These are phyloP conservation scores for Xerocomellus intermedius DNA, from an alignment of 768 basidiomycete genomes.

Conservation along the genomic window DNA sequence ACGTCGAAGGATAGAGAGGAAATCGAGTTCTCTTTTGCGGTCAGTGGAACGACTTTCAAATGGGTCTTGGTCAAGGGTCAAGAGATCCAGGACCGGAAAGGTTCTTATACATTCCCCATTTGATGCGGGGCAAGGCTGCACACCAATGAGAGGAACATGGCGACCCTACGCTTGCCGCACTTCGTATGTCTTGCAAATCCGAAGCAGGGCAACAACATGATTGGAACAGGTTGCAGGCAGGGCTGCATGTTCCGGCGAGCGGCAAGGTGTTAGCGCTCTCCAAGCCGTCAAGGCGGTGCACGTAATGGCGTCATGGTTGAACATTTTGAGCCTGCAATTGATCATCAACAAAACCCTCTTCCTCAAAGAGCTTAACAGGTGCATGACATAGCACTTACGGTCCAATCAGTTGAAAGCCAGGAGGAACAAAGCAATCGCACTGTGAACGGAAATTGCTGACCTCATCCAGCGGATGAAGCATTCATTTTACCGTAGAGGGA, in stretches of 20 bases:
- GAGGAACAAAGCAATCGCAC: conserved; percentile 3
- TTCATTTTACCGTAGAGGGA: conserved; percentile 17
- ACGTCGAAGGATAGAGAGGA: conserved; percentile 9
- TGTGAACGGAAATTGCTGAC: conserved; percentile 28
- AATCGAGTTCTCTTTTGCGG: conserved; percentile 20
- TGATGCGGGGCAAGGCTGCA: conserved; percentile 23
- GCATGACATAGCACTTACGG: conserved; percentile 15
- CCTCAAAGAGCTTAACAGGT: conserved; percentile 31
- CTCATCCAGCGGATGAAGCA: conserved; percentile 13
- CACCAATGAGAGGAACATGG: conserved; percentile 26
- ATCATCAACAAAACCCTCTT: conserved; percentile 32
- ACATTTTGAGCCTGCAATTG: conserved; percentile 20
- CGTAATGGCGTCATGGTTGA: conserved; percentile 25
- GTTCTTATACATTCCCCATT: conserved; percentile 29
- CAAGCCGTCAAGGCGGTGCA: conserved; percentile 28
- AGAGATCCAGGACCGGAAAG: conserved; percentile 24
- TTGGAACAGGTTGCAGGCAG: conserved; percentile 32
- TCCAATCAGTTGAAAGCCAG: conserved; percentile 13
- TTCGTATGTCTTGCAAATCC: conserved; percentile 31
- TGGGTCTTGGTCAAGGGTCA: conserved; percentile 25
- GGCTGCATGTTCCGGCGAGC: conserved; percentile 30
- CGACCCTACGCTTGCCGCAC: conserved; percentile 28
- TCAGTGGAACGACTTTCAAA: conserved; percentile 21
- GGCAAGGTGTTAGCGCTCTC: conserved; percentile 23
- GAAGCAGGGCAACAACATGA: conserved; percentile 33